Percentiles rank a stretch among this genome's conserved stretches.
phyloP scores from a whole-genome alignment of 495 filamentous ascomycete species.

The Articulospora tetracladia region DNA sequence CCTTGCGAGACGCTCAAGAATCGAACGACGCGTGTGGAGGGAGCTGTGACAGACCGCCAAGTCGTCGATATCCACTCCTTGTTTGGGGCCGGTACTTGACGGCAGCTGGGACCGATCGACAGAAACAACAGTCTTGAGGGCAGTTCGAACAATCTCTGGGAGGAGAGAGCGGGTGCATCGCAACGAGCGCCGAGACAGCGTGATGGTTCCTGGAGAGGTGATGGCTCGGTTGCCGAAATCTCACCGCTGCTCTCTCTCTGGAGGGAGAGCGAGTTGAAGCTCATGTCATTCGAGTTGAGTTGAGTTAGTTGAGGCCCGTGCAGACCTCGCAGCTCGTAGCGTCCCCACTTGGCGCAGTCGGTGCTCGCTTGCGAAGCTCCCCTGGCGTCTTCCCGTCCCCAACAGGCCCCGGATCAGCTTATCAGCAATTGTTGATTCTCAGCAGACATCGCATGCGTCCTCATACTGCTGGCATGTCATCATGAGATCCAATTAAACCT shows the following conservation, averaged over 20 bases:
- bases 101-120: not conserved
- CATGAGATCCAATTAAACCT: not conserved
- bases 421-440: not conserved
- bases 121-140: too few relatives aligned
- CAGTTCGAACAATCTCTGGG: too few relatives aligned
- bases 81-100: not conserved
- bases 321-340: not conserved
- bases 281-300: not conserved
- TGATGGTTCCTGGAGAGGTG: too few relatives aligned
- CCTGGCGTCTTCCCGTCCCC: not conserved
- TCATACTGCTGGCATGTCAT: not conserved
- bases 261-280: not conserved
- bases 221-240: not conserved
- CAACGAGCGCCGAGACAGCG: too few relatives aligned
- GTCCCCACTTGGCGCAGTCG: not conserved
- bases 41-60: not conserved
- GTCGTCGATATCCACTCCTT: not conserved
- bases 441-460: not conserved
- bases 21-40: too few relatives aligned
- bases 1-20: too few relatives aligned
- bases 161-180: too few relatives aligned
- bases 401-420: not conserved
- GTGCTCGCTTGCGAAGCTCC: not conserved
- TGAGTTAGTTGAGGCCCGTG: not conserved
- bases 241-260: not conserved